Percentiles rank a stretch among this genome's conserved stretches.
phyloP scores from a whole-genome alignment of 2,329 filamentous ascomycete species.

The Zymoseptoria passerinii region DNA sequence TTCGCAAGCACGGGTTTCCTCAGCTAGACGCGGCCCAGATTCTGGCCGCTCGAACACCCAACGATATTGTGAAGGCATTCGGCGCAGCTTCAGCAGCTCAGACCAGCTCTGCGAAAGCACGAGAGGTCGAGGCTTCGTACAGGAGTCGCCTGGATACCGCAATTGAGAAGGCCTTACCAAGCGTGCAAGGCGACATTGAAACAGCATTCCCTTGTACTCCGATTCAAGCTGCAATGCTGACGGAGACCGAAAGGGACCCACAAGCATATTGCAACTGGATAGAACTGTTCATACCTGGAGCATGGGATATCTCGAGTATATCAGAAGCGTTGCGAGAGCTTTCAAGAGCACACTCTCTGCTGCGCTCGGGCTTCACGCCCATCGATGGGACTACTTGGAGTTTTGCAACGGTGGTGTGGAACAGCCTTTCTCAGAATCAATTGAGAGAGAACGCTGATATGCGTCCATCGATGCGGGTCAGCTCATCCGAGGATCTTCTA shows the following conservation, averaged over 20 bases:
- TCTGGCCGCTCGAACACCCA: conserved; percentile 47
- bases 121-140: conserved; percentile 5
- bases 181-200: conserved; percentile 18
- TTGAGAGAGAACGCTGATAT: conserved; percentile 22
- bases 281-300: conserved; percentile 49
- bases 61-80: conserved; percentile 5
- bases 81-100: background rate
- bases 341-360: conserved; percentile 51
- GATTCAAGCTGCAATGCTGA: conserved; percentile 71
- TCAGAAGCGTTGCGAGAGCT: conserved; percentile 43
- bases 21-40: conserved; percentile 52
- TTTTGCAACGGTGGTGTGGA: conserved; percentile 60
- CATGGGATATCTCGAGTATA: conserved; percentile 8
- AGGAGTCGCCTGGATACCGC: conserved; percentile 2
- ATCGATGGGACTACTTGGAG: conserved; percentile 36
- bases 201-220: conserved; percentile 56
- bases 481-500: conserved; percentile 36
- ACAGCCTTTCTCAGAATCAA: conserved; percentile 30
- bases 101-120: background rate
- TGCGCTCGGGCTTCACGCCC: conserved; percentile 66
- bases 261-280: conserved; percentile 71
- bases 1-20: conserved; percentile 51
- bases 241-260: conserved; percentile 56
- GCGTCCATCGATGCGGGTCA: conserved; percentile 13
- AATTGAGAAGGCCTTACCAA: conserved; percentile 1